Evolutionary conservation across 371 early-diverging fungal genomes (phyloP), one percentile per base, ranked within the genome.

Genomic region (Syncephalastrum sp.): DNA sequence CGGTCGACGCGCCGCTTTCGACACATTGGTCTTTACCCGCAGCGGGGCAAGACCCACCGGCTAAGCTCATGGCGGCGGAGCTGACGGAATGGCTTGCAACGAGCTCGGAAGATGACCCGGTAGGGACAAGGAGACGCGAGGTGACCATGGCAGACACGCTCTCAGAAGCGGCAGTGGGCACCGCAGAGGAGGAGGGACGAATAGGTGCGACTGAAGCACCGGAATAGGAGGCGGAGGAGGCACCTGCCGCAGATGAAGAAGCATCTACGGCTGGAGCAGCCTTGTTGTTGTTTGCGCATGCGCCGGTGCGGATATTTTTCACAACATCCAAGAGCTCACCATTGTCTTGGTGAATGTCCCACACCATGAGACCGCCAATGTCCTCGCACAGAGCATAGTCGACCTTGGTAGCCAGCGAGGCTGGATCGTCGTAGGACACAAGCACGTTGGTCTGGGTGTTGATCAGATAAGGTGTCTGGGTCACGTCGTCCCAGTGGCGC

Each of bases 381-480:
- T 71, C 77, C 5, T 72, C 73, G 47, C 62, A 63, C 24, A 79
- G 54, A 42, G 79, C 83, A 65, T 78, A 78, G 8, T 80, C 59
- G n/a, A 84, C 79, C 56, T 90, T 90, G 53, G 79, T 61, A 5
- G 65, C 61, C 8, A 88, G 44, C 5, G 86, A 87, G 15, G 64
- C 51, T 21, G 82, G 77, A 62, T 87, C 87, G 59, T 90, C 88
- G 56, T 86, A 90, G 14, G 84, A 81, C 42, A 90, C 76, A 51
- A 79, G 86, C 0, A 65, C 71, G 27, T 80, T 74, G 43, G 69
- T 65, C 2, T 70, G 55, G 4, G 80, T 66, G 45, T 85, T 83
- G 73, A 83, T 88, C 54, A 89, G 62, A 89, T 88, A 87, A n/a
- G 89, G 89, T 1, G 89, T 88, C 64, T 80, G 65, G 17, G 86